Percentiles rank a stretch among this genome's conserved stretches.
Evolutionary conservation across 257 asterid genomes (phyloP).

Genomic region (Fraxinus pennsylvanica): DNA sequence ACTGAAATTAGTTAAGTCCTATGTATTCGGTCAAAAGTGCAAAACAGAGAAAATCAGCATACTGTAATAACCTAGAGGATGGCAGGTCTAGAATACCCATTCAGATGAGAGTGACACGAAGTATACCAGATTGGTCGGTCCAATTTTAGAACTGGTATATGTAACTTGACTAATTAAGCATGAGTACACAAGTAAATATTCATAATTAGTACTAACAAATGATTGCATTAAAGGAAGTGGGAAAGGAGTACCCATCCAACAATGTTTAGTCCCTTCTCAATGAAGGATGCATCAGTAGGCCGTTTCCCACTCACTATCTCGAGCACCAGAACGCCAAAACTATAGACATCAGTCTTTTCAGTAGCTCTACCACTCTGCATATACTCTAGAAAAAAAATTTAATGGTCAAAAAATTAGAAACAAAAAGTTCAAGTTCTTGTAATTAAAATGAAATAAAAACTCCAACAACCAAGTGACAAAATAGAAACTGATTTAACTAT

Average conservation of each 20-base stretch:
- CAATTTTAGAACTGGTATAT: not conserved
- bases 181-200: not conserved
- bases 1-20: not conserved
- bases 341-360: constrained; percentile 79
- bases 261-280: constrained; percentile 81
- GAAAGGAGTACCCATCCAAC: constrained; percentile 70
- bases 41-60: not conserved
- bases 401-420: constrained; percentile 11
- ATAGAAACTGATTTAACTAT: not conserved
- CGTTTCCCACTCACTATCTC: constrained; percentile 73
- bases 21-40: not conserved
- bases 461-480: not conserved
- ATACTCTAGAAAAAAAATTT: constrained; percentile 51
- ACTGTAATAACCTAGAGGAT: not conserved
- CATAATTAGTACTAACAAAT: not conserved
- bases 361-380: constrained; percentile 97
- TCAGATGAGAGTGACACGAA: not conserved
- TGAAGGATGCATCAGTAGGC: constrained; percentile 81
- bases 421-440: constrained; percentile 6
- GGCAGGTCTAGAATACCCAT: not conserved
- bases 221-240: not conserved
- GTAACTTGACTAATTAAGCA: not conserved
- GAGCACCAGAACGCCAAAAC: constrained; percentile 81
- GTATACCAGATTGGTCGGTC: not conserved
- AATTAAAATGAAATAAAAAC: constrained; percentile 5